A percentile compares a stretch with the other conserved stretches of the same genome.
These are phyloP conservation scores for Pythium aristosporum DNA, from an alignment of 352 stramenopile species.

Conservation along the genomic window DNA sequence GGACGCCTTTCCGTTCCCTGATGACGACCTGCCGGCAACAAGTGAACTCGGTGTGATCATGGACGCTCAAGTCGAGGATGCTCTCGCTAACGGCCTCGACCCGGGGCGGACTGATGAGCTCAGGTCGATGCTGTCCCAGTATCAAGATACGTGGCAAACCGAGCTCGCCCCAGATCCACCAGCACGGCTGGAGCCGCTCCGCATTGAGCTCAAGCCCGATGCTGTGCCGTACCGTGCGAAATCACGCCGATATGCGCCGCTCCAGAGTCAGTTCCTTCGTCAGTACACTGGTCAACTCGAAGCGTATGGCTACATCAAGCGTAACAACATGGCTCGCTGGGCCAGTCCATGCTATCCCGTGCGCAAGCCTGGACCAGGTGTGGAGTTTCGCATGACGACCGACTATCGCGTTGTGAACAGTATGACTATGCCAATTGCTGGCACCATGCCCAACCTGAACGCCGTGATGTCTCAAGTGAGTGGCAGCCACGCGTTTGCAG, in stretches of 20 bases:
- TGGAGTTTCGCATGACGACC: slow-evolving; percentile 1
- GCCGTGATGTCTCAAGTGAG: slow-evolving; percentile 7
- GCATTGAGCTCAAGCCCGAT: not conserved
- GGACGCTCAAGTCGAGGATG: too few species aligned
- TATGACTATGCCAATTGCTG: slow-evolving; percentile 1
- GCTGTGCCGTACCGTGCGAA: not conserved
- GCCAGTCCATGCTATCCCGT: not conserved
- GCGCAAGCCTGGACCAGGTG: not conserved
- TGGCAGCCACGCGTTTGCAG: slow-evolving; percentile 5
- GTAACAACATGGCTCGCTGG: not conserved
- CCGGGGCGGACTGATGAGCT: too few species aligned
- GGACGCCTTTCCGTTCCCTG: not conserved
- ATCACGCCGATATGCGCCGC: not conserved
- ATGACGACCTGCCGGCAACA: too few species aligned
- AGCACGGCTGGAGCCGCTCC: not conserved
- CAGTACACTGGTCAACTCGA: not conserved
- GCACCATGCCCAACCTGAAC: slow-evolving; percentile 14
- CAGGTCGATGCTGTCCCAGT: too few species aligned
- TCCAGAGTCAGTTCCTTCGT: not conserved
- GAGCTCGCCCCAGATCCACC: not conserved
- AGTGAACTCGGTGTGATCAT: too few species aligned
- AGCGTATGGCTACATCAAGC: not conserved
- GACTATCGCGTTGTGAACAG: slow-evolving; percentile 2
- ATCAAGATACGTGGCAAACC: too few species aligned
- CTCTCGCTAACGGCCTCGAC: too few species aligned